Percentiles rank a stretch among this genome's conserved stretches.
Evolutionary conservation across 73 alveolate genomes (phyloP).

Genomic region (Diophrys sp.): DNA sequence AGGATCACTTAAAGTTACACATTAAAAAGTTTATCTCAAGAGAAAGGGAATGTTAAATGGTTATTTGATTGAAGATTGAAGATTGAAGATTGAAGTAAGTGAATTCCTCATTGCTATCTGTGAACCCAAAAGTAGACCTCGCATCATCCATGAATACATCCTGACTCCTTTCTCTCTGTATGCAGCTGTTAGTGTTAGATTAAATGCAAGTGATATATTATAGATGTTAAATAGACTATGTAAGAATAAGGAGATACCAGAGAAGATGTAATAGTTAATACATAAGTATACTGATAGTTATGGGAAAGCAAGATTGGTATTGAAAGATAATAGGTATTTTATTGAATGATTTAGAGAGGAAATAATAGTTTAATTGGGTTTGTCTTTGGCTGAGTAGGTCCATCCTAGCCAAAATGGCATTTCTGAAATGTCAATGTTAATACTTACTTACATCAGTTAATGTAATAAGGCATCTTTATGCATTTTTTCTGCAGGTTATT

Average conservation of each 20-base stretch:
- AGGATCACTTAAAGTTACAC: no score
- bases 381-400: no score
- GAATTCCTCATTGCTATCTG: slow-evolving; percentile 96
- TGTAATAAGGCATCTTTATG: no score
- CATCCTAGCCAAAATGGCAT: no score
- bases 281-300: slow-evolving; percentile 72
- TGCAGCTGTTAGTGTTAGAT: slow-evolving; percentile 90
- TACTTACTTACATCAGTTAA: no score
- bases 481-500: no score
- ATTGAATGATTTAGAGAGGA: slow-evolving; percentile 60
- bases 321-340: slow-evolving; percentile 74
- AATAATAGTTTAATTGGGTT: no score
- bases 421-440: no score
- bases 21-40: no score
- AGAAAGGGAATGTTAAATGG: no score
- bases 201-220: slow-evolving; percentile 74
- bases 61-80: no score
- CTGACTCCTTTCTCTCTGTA: slow-evolving; percentile 76
- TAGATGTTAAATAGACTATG: slow-evolving; percentile 63
- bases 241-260: slow-evolving; percentile 68
- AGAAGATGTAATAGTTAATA: slow-evolving; percentile 62
- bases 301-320: slow-evolving; percentile 84
- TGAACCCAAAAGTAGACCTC: slow-evolving; percentile 93
- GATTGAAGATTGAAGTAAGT: no score
- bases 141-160: slow-evolving; percentile 87